phyloP scores from a whole-genome alignment of 2,329 filamentous ascomycete species.

The Knoxdaviesia proteae region DNA sequence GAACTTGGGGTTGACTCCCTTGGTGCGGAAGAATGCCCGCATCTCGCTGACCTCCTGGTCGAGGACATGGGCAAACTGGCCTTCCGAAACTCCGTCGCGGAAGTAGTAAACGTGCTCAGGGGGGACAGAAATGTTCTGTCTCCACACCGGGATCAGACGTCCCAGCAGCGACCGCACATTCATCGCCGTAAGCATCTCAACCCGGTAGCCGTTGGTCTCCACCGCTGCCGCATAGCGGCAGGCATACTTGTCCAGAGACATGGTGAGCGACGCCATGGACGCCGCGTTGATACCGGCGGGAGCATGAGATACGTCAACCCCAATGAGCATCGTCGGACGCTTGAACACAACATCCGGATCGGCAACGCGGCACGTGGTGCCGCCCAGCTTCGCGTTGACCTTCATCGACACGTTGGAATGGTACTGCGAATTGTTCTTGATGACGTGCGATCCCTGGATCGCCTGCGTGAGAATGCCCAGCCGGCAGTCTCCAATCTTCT shows the following conservation, averaged over 20 bases:
- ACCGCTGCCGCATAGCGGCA: constrained; percentile 61
- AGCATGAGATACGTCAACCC: constrained; percentile 76
- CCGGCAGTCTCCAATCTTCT: constrained; percentile 73
- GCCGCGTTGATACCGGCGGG: constrained; percentile 42
- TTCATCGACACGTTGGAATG: constrained; percentile 93
- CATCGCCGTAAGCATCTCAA: constrained; percentile 52
- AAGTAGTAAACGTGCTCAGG: constrained; percentile 76
- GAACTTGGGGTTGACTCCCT: constrained; percentile 36
- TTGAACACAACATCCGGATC: constrained; percentile 8
- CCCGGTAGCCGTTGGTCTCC: constrained; percentile 63
- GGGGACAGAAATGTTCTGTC: constrained; percentile 18
- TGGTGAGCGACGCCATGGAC: constrained; percentile 75
- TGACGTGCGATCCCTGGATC: constrained; percentile 49
- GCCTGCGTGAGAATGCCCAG: constrained; percentile 72
- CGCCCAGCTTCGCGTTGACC: constrained; percentile 87
- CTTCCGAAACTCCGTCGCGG: constrained; percentile 79
- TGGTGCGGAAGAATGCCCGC: constrained; percentile 32
- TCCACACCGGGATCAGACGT: constrained; percentile 45
- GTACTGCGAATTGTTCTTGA: constrained; percentile 57
- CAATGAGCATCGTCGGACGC: constrained; percentile 60
- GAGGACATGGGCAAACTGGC: constrained; percentile 64
- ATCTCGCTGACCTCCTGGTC: constrained; percentile 57
- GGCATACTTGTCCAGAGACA: constrained; percentile 51
- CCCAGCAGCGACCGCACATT: constrained; percentile 49
- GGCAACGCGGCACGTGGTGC: constrained; percentile 38